These are phyloP conservation scores for Plenodomus tracheiphilus DNA, from an alignment of 2,329 filamentous ascomycete species.

Conservation along the genomic window DNA sequence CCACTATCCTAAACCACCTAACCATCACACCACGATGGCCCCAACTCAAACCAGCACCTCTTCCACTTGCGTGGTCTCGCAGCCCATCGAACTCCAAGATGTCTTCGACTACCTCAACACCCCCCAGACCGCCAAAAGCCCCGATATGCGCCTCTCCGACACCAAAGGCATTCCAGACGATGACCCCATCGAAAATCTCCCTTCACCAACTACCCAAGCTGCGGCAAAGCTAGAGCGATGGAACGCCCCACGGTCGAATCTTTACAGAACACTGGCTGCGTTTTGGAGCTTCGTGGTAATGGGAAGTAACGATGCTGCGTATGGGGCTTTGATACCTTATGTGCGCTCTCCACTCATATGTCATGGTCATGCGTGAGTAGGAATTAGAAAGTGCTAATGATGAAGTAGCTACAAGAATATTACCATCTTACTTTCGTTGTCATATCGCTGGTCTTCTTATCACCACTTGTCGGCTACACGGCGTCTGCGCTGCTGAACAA, in stretches of 20 bases:
- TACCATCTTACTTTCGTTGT: constrained; percentile 65
- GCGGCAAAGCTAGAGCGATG: constrained; percentile 57
- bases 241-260: constrained; percentile 65
- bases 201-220: constrained; percentile 51
- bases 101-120: constrained; percentile 25
- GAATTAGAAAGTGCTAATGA: not conserved
- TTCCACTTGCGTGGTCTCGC: constrained; percentile 40
- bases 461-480: constrained; percentile 68
- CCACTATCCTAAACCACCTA: not conserved
- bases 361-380: not conserved
- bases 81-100: constrained; percentile 36
- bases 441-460: constrained; percentile 68
- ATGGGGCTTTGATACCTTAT: constrained; percentile 60
- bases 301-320: constrained; percentile 70
- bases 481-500: constrained; percentile 67
- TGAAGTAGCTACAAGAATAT: constrained; percentile 61
- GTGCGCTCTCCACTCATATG: constrained; percentile 22
- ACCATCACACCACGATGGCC: constrained; percentile 18
- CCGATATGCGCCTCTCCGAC: constrained; percentile 21
- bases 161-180: constrained; percentile 12
- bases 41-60: constrained; percentile 35
- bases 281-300: constrained; percentile 67
- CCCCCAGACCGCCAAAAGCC: constrained; percentile 24
- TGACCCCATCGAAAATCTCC: constrained; percentile 46
- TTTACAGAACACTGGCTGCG: constrained; percentile 61